A percentile compares a stretch with the other conserved stretches of the same genome.
Evolutionary conservation across 768 basidiomycete genomes (phyloP).

Genomic region (Trametes gibbosa): DNA sequence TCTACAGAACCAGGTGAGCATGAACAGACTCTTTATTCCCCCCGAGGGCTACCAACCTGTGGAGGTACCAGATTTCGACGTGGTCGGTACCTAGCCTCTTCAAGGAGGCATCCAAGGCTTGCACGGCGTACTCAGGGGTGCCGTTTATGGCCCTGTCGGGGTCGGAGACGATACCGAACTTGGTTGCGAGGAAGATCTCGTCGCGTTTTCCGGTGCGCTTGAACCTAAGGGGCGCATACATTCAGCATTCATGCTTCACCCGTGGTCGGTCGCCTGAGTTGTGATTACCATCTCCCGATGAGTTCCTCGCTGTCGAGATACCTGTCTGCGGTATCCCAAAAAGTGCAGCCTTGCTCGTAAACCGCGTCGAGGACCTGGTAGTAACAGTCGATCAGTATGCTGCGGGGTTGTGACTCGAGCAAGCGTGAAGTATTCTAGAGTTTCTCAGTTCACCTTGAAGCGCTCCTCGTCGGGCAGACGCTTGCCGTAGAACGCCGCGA

Average conservation of each 20-base stretch:
- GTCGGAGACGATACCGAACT: conserved; percentile 31
- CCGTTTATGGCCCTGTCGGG: conserved; percentile 21
- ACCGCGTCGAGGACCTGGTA: conserved; percentile 42
- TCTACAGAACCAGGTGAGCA: neutral
- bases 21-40: neutral
- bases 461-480: conserved; percentile 52
- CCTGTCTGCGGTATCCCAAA: conserved; percentile 46
- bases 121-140: conserved; percentile 27
- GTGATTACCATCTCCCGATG: conserved; percentile 41
- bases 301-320: conserved; percentile 45
- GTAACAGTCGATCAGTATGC: neutral
- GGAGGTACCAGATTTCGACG: conserved; percentile 35
- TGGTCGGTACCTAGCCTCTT: conserved; percentile 28
- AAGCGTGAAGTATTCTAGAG: neutral
- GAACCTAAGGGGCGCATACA: conserved; percentile 40
- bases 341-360: conserved; percentile 39
- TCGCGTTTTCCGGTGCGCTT: conserved; percentile 51
- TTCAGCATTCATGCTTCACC: neutral
- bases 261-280: neutral
- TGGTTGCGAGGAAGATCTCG: conserved; percentile 45
- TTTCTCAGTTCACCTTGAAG: conserved; percentile 42
- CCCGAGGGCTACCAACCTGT: conserved; percentile 22
- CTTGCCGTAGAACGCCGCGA: conserved; percentile 48
- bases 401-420: neutral
- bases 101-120: conserved; percentile 28